phyloP scores from a whole-genome alignment of 2,329 filamentous ascomycete genomes.

The Myriosclerotinia scirpicola region DNA sequence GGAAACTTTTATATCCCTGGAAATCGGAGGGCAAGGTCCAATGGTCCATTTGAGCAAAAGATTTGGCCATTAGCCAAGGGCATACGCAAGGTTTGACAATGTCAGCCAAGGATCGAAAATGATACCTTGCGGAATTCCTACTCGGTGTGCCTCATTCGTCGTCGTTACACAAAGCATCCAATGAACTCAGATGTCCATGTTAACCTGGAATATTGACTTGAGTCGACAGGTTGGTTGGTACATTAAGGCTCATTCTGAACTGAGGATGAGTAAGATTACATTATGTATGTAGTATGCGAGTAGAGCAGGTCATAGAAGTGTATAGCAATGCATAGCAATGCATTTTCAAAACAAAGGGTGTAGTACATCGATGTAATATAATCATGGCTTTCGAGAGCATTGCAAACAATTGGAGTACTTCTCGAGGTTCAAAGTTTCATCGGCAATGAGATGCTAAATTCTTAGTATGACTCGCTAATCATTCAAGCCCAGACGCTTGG shows the following conservation, averaged over 20 bases:
- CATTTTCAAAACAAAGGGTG: too few relatives aligned
- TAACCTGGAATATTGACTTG: background rate
- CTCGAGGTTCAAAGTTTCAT: background rate
- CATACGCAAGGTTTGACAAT: conserved; percentile 4
- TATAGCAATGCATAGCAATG: background rate
- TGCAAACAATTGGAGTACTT: background rate
- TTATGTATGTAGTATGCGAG: background rate
- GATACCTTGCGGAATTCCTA: conserved; percentile 8
- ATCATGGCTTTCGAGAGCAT: background rate
- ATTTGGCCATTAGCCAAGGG: background rate
- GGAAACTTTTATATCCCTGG: background rate
- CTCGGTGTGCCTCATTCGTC: conserved; percentile 4
- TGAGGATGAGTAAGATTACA: background rate
- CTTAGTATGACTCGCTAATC: conserved; percentile 17
- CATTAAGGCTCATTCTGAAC: background rate
- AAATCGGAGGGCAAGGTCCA: background rate
- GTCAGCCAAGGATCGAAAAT: conserved; percentile 2
- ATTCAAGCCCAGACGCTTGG: background rate
- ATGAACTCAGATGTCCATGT: background rate
- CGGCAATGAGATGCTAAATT: conserved; percentile 9
- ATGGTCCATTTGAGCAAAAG: background rate
- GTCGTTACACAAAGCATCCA: conserved; percentile 2
- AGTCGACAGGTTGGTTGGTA: background rate
- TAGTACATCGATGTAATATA: background rate
- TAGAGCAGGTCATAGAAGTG: too few relatives aligned